These are phyloP conservation scores for Boletus patriciae DNA, from an alignment of 768 basidiomycete species.

Conservation along the genomic window DNA sequence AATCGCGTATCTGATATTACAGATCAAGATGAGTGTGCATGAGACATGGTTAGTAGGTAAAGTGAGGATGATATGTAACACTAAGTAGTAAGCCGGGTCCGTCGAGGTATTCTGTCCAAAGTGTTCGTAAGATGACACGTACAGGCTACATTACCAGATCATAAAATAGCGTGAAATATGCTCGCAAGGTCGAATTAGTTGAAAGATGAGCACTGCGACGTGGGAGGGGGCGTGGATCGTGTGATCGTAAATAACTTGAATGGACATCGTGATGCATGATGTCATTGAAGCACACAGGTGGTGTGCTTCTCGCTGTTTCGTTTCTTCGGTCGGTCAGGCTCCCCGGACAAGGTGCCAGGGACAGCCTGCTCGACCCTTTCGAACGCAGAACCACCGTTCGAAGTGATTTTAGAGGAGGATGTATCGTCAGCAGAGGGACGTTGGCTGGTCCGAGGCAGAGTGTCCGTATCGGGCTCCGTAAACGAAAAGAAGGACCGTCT, in stretches of 20 bases:
- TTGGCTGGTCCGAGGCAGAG: slow-evolving; percentile 16
- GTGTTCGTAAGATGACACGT: slow-evolving; percentile 5
- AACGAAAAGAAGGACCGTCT: slow-evolving; percentile 38
- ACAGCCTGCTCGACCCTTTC: slow-evolving; percentile 13
- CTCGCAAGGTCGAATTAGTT: background rate
- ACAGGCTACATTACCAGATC: slow-evolving; percentile 18
- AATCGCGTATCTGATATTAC: slow-evolving; percentile 20
- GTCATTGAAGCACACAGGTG: slow-evolving; percentile 30
- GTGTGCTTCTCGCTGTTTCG: slow-evolving; percentile 28
- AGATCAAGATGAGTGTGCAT: slow-evolving; percentile 5
- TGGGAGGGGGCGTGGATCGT: background rate
- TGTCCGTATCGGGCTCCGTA: slow-evolving; percentile 30
- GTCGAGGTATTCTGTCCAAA: slow-evolving; percentile 11
- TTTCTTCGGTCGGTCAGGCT: slow-evolving; percentile 29
- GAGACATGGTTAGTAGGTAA: background rate
- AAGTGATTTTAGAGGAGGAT: slow-evolving; percentile 14
- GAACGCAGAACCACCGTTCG: slow-evolving; percentile 5
- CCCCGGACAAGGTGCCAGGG: slow-evolving; percentile 6
- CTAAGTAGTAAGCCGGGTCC: background rate
- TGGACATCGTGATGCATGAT: background rate
- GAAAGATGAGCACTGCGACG: background rate
- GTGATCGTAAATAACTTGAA: background rate
- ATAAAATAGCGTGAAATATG: slow-evolving; percentile 18
- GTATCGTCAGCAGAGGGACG: slow-evolving; percentile 27
- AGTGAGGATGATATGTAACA: background rate